Evolutionary conservation across 345 rosid genomes (phyloP).

Genomic region (Eucalyptus sp.): DNA sequence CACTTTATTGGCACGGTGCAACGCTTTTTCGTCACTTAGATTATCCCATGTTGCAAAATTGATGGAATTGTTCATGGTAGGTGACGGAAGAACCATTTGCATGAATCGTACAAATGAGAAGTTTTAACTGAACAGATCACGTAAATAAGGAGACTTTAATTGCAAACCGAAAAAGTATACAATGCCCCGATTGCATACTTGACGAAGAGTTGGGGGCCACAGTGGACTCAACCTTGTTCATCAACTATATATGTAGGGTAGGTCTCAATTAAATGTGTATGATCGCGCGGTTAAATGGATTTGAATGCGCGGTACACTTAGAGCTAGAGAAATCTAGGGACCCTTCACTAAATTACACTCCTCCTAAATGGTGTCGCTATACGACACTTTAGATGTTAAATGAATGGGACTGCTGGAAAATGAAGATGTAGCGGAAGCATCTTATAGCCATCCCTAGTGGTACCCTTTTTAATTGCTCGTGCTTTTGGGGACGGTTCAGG

Average conservation of each 20-base stretch:
- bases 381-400: not conserved
- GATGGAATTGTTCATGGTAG: too few species aligned
- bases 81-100: too few species aligned
- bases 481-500: not conserved
- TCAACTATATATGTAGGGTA: not conserved
- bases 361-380: not conserved
- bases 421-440: not conserved
- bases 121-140: too few species aligned
- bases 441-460: not conserved
- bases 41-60: not conserved
- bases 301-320: not conserved
- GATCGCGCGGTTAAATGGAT: not conserved
- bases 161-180: not conserved
- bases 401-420: not conserved
- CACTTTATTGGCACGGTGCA: rapidly evolving
- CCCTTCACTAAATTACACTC: not conserved
- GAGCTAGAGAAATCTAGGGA: not conserved
- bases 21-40: not conserved
- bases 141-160: not conserved
- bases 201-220: not conserved
- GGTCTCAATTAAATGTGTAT: not conserved
- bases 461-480: not conserved
- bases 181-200: not conserved
- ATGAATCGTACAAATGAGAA: too few species aligned
- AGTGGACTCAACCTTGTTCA: not conserved